A percentile compares a stretch with the other conserved stretches of the same genome.
Conservation (phyloP, 371 early-diverging fungal genomes). For the Lichtheimia ornata region DNA sequence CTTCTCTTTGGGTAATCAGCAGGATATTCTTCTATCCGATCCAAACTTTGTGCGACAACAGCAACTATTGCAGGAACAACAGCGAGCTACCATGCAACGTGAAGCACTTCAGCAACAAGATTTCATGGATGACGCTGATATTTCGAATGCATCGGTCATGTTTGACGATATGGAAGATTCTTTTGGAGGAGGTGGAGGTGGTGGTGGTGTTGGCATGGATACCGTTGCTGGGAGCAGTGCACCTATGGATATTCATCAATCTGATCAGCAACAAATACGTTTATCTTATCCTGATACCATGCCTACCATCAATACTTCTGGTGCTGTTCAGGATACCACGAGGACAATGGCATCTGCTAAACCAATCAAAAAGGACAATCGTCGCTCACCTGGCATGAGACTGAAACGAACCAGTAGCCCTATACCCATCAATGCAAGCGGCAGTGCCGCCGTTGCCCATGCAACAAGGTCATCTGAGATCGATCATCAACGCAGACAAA, state of each 20-base stretch:
- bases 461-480: constrained; percentile 20
- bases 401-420: constrained; percentile 12
- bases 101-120: constrained; percentile 1
- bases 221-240: background rate
- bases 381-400: too few species aligned
- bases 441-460: constrained; percentile 7
- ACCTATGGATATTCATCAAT: background rate
- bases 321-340: background rate
- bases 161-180: background rate
- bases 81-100: constrained; percentile 5
- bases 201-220: background rate
- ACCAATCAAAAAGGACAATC: background rate
- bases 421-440: constrained; percentile 10
- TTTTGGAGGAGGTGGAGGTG: background rate
- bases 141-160: background rate
- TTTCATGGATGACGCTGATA: background rate
- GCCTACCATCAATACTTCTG: background rate
- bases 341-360: background rate
- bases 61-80: constrained; percentile 27
- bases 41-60: constrained; percentile 30
- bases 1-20: constrained; percentile 13
- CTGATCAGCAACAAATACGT: background rate
- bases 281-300: constrained; percentile 2
- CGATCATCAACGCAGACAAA: constrained; percentile 30
- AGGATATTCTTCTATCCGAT: constrained; percentile 29